Evolutionary conservation across 2,329 filamentous ascomycete genomes (phyloP), one percentile per base, ranked within the genome.

Genomic region (Fusarium staphyleae): DNA sequence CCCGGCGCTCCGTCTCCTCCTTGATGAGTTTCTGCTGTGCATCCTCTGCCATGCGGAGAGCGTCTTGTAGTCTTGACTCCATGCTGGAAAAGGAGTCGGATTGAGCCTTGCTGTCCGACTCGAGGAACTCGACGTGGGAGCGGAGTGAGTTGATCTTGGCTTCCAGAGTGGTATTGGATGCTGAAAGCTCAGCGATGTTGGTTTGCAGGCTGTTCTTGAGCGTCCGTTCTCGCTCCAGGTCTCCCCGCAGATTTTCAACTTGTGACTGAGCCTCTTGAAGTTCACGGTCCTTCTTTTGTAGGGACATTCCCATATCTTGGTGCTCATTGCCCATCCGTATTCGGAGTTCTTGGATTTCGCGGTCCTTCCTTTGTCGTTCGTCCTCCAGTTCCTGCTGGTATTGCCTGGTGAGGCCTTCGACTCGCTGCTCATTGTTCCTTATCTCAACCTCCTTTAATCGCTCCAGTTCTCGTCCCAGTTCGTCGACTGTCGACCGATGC

Each of bases 71-170:
- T 45, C 88, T 83, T 35, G 87, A 81, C 68, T 96, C 89, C 77
- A 96, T 90, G 49, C 85, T 86, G 33, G 90, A 86, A 72, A 93
- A 96, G 10, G 90, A 87, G 66, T 93, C 85, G 1, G 92, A 95
- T 66, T 97, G 92, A 12, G 91, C 89, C 72, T 96, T 90, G 72
- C 86, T 92, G 67, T 92, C 91, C 0, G 91, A 95, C 71, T 97
- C 91, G 14, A 97, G 83, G 69, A 96, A 96, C 61, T 93, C 87
- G 52, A 96, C 89, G 65, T 93, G 90, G 2, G 90, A 90, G 63
- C 87, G 85, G 60, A 96, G 82, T 3, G 88, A 88, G 58, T 87
- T 86, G 59, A 90, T 87, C 18, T 89, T 86, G 29, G 86, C 87
- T 63, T 96, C 91, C 10, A 96, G 78, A 0, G 84, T 83, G 10